A percentile compares a stretch with the other conserved stretches of the same genome.
These are phyloP conservation scores for Vitis hybrid DNA, from an alignment of 177 flowering plant genomes.

Conservation along the genomic window DNA sequence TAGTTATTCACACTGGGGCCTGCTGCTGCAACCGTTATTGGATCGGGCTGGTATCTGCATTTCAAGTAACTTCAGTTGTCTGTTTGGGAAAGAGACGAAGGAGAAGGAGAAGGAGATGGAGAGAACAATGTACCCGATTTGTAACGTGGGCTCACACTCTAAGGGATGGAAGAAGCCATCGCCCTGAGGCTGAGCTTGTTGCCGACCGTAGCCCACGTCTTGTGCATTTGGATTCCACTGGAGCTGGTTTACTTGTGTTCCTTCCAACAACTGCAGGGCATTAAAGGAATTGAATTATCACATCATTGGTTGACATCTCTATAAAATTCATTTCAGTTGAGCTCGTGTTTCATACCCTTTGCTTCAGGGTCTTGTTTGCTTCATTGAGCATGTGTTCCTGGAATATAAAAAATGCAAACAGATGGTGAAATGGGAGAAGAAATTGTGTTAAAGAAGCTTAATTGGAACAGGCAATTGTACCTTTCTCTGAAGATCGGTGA, in stretches of 20 bases:
- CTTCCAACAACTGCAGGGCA: constrained; percentile 72
- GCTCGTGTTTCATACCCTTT: constrained; percentile 53
- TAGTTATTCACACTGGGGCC: constrained; percentile 65
- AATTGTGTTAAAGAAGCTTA: neutral
- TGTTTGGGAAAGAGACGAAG: too few species aligned
- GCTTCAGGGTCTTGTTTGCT: constrained; percentile 67
- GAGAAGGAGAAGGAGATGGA: neutral
- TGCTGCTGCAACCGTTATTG: constrained; percentile 43
- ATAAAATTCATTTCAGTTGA: too few species aligned
- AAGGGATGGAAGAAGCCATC: constrained; percentile 75
- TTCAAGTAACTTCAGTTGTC: neutral
- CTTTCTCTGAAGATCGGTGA: constrained; percentile 74
- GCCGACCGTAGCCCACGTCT: constrained; percentile 48
- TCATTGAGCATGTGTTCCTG: constrained; percentile 85
- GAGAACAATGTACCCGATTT: constrained; percentile 63
- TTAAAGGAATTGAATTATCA: too few species aligned
- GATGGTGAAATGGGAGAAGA: neutral
- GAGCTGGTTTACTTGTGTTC: constrained; percentile 49
- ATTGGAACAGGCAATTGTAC: constrained; percentile 29
- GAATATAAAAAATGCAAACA: constrained; percentile 1
- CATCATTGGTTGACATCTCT: too few species aligned
- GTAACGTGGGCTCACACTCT: constrained; percentile 85
- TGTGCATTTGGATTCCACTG: constrained; percentile 63
- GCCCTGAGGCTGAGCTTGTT: constrained; percentile 47
- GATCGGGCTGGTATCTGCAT: constrained; percentile 57